Conservation (phyloP, 2,329 filamentous ascomycete genomes). For the Escovopsis weberi region DNA sequence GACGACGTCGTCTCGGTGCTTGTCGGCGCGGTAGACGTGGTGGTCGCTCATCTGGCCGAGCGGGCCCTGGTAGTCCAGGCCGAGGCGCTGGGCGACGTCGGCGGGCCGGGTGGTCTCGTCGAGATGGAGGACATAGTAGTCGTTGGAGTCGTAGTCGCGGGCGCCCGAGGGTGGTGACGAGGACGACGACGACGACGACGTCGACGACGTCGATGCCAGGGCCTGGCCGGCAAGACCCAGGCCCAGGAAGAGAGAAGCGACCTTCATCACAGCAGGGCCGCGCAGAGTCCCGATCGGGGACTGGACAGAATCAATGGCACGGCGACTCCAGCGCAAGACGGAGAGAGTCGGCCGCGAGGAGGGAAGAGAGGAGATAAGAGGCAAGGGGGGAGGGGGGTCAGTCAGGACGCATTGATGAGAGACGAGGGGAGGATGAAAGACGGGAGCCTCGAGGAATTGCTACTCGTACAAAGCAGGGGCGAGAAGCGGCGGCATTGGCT, state of each 20-base stretch:
- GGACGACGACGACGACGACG: too few species aligned
- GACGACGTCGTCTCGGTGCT: conserved; percentile 45
- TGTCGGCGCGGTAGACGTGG: conserved; percentile 68
- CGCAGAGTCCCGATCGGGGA: too few species aligned
- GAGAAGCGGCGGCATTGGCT: too few species aligned
- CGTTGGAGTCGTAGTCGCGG: conserved; percentile 64
- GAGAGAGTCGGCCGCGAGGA: too few species aligned
- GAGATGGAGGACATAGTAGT: conserved; percentile 90
- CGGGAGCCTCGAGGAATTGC: too few species aligned
- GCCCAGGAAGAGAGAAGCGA: conserved; percentile 23
- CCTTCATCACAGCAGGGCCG: conserved; percentile 27
- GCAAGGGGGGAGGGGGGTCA: too few species aligned
- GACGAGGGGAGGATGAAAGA: too few species aligned
- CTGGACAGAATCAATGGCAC: conserved; percentile 1
- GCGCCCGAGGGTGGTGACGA: conserved; percentile 32
- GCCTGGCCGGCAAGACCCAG: conserved; percentile 39
- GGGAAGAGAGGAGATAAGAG: too few species aligned
- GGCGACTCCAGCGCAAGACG: not conserved
- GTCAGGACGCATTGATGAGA: too few species aligned
- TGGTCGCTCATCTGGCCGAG: conserved; percentile 68
- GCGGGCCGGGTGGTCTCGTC: conserved; percentile 49
- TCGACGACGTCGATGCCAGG: conserved; percentile 20
- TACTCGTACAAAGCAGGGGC: too few species aligned
- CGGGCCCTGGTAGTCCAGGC: conserved; percentile 65
- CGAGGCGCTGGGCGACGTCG: conserved; percentile 57